Base-by-base conservation (phyloP, 1,284 basidiomycete genomes). In the Apiotrichum montevideense region DNA sequence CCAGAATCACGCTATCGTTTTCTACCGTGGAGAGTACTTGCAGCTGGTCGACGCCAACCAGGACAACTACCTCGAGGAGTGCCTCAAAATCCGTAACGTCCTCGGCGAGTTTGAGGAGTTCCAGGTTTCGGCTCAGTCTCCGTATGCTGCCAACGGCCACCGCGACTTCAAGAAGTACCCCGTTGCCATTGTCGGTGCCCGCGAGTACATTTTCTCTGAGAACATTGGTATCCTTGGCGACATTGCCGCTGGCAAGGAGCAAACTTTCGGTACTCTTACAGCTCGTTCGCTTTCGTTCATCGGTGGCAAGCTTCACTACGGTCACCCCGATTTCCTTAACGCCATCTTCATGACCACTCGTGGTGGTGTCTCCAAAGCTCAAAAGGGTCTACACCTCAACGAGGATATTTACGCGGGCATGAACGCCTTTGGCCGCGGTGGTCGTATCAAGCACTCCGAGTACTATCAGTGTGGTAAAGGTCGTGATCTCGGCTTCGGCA, bases 191-290 rank as follows among this genome's bases (percentile, higher is more conserved):
- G 88, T 99, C 62, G 95, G 96, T 77, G 93, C 95, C 21, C 86
- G 96, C 78, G 96, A 99, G 81, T 99, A 98, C 79, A 98, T 98
- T 76, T 98, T 98, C 81, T 98, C 96, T 51, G 96, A 99, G 81
- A 98, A 98, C 78, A 98, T 98, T 66, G 95, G 95, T 84, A 95
- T 98, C 68, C 83, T 99, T 50, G 95, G 95, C 77, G 95, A 99
- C 77, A 84, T 98, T 52, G 95, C 95, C 50, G 95, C 95, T 63
- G 95, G 96, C 35, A 98, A 99, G 81, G 96, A 99, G 78, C 95
- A 98, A 78, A 99, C 96, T 45, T 98, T 99, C 78, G 95, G 95
- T 79, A 98, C 96, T 0, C 85, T 98, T 66, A 85, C 92, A 51
- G 95, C 94, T 42, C 86, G 96, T 62, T 88, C 91, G 9, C 85